Base-by-base conservation (phyloP, 2,329 filamentous ascomycete genomes). In the Claviceps africana region DNA sequence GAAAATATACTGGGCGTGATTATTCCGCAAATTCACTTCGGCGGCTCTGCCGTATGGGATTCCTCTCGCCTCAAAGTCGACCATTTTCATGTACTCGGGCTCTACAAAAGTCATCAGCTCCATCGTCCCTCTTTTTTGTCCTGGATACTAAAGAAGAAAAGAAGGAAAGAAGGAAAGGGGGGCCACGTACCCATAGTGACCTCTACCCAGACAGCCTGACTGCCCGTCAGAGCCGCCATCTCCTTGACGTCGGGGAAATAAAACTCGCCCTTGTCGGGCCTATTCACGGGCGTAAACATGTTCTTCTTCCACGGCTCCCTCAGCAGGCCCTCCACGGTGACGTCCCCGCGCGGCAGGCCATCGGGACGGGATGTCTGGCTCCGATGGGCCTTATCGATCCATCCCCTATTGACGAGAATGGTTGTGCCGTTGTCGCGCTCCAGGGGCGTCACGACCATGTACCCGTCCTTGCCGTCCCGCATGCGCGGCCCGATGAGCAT, bases 1-100 rank as follows among this genome's bases (percentile, higher is more conserved):
- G 68, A 96, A 93, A 60, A 98, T 98, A 69, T 98, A 98, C 74
- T 97, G 93, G 57, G 88, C 83, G 69, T 98, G 93, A 70, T 95
- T 97, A 66, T 98, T 98, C 66, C 88, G 81, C 64, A 98, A 72
- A 65, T 94, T 95, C 55, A 98, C 90, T 70, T 95, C 88, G 4
- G 93, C 79, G 7, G 88, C 72, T 64, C 91, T 79, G 15, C 90
- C 93, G 64, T 96, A 91, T 1, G 93, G 93, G 54, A 96, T 83
- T 30, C 93, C 93, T 61, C 85, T 86, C 15, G 78, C 76, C 63
- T 87, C 79, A 63, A 88, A 81, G 61, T 90, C 82, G 64, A 88
- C 83, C 56, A 83, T 76, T 59, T 81, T 78, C 60, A 96, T 71
- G 61, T 91, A 75, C 65, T 93, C 88, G 52, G 88, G 86, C 61